phyloP scores from a whole-genome alignment of 148 eudicot genomes.

The Rhododendron williamsianum region DNA sequence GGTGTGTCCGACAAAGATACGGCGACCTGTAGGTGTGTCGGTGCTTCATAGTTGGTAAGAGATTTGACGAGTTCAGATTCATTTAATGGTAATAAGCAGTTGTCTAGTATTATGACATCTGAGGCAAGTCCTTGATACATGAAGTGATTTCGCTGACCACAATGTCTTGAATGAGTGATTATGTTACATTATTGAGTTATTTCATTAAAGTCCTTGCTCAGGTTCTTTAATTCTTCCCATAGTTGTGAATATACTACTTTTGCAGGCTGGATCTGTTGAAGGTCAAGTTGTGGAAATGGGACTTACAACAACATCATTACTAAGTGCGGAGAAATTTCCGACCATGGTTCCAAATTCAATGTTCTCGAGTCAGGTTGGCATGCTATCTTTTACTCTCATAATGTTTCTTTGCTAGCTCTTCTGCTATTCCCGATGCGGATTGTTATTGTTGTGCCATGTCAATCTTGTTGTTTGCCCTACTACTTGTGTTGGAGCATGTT shows the following conservation, averaged over 20 bases:
- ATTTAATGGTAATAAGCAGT: background rate
- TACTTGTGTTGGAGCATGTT: background rate
- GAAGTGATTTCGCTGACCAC: background rate
- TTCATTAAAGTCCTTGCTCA: background rate
- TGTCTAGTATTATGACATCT: background rate
- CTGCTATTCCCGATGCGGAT: background rate
- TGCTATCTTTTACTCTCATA: background rate
- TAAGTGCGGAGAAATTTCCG: slow-evolving; percentile 83
- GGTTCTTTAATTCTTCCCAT: background rate
- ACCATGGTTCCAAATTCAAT: slow-evolving; percentile 84
- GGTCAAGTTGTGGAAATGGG: slow-evolving; percentile 99
- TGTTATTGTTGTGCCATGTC: background rate
- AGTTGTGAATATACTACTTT: slow-evolving; percentile 3
- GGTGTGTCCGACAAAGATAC: background rate
- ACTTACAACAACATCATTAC: slow-evolving; percentile 71
- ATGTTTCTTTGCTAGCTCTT: background rate
- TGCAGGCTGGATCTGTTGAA: slow-evolving; percentile 97
- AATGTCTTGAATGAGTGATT: background rate
- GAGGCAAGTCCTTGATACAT: background rate
- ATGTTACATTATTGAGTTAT: background rate
- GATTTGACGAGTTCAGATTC: background rate
- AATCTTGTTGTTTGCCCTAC: background rate
- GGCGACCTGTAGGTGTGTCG: background rate
- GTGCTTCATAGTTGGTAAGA: background rate
- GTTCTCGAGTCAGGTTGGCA: slow-evolving; percentile 85